Base-by-base conservation (phyloP, 495 filamentous ascomycete genomes). In the Apiosordaria backusii region DNA sequence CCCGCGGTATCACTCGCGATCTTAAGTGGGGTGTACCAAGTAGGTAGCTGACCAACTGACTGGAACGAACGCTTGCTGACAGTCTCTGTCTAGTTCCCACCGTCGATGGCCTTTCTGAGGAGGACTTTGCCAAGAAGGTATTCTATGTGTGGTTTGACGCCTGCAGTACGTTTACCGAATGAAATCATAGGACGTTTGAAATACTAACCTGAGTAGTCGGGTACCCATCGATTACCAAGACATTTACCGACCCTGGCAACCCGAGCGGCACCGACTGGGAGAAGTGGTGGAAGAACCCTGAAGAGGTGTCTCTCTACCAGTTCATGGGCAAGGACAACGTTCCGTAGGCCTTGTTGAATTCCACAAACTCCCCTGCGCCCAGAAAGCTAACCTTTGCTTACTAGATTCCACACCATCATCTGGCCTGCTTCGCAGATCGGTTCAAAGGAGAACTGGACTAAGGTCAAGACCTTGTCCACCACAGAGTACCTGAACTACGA, bases 251-350 rank as follows among this genome's bases (percentile, higher is more conserved):
- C 19, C 57, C 64, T 50, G 70, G 64, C 22, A 71, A 69, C 59
- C 61, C 59, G 16, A 59, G 25, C 6, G 70, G 70, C 29, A 25
- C 50, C 25, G 81, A 96, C 61, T 99, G 95, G 95, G 88, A 97
- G 80, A 81, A 88, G 64, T 99, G 95, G 95, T 99, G 95, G 95
- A 87, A 88, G 68, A 88, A 96, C 76, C 91, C 92, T 6, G 87
- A 94, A 23, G 82, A 96, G 50, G 94, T 97, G 40, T 86, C 89
- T 72, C 86, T 99, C 4, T 97, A 95, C 76, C 95, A 99, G 77
- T 98, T 98, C 84, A 89, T 98, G 87, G 94, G 94, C 76, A 98
- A 98, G 78, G 94, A 98, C 80, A 98, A 98, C 68, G 92, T 96
- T 13, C 90, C 90, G 70, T 70, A 53, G 64, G 73, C 65, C 13